Conservation (phyloP, 1,284 basidiomycete species). For the Chalciporus sp. region DNA sequence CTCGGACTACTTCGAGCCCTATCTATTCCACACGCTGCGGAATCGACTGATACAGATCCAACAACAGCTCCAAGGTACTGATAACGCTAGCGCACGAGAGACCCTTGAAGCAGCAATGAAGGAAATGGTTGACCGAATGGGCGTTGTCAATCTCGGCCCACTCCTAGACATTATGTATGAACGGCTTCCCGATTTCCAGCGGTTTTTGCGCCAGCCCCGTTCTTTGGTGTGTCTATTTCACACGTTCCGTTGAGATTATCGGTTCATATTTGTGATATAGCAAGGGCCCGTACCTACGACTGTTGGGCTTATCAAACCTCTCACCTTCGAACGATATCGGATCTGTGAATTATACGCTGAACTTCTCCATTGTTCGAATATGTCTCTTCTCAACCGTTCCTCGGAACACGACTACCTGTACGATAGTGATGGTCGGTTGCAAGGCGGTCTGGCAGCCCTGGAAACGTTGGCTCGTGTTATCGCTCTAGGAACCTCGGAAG, state of each 20-base stretch:
- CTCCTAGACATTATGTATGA: constrained; percentile 81
- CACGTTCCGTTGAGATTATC: constrained; percentile 2
- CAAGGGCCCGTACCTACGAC: constrained; percentile 72
- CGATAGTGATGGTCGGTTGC: constrained; percentile 75
- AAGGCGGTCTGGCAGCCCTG: constrained; percentile 78
- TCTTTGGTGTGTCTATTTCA: constrained; percentile 59
- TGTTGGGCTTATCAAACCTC: constrained; percentile 69
- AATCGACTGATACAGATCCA: constrained; percentile 89
- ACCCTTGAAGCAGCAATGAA: constrained; percentile 80
- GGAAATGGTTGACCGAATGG: constrained; percentile 88
- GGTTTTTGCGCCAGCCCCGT: constrained; percentile 72
- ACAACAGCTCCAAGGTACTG: constrained; percentile 59
- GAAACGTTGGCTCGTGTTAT: constrained; percentile 85
- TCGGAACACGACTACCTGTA: constrained; percentile 74
- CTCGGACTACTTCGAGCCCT: constrained; percentile 98
- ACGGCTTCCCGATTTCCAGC: constrained; percentile 72
- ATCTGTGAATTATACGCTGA: constrained; percentile 98
- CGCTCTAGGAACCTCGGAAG: constrained; percentile 56
- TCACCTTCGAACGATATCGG: constrained; percentile 96
- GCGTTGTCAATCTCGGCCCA: constrained; percentile 91
- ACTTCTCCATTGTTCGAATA: constrained; percentile 96
- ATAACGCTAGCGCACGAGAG: constrained; percentile 70
- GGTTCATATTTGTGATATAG: constrained; percentile 36
- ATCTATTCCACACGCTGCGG: constrained; percentile 93
- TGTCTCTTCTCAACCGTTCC: constrained; percentile 90